Evolutionary conservation across 805 yeast species (phyloP), one percentile per base, ranked within the genome.

Genomic region (Candida sakaeoensis): DNA sequence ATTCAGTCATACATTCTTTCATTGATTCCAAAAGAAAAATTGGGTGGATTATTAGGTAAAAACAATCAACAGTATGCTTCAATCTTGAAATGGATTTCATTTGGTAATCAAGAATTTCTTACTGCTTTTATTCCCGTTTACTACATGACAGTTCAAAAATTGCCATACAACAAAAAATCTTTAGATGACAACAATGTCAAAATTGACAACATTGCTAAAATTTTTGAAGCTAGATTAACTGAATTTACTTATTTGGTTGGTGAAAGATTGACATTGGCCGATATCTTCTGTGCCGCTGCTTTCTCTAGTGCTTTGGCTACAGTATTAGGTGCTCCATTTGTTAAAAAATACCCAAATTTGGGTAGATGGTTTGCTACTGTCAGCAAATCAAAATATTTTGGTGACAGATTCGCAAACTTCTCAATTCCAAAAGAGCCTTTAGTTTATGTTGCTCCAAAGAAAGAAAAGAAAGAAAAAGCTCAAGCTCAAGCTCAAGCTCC

Each of bases 161-260:
- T 48, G 40, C 91, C 95, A 50, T 87, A 79, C 82, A 82, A 85
- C 83, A 84, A 85, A 78, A 82, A 80, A 68, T 42, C 55, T 45
- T 76, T 75, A 44, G 85, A 82, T 44, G 71, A 66, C 29, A 66
- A 68, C 34, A 40, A 39, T 17, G 74, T 53, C 14, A 48, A 55
- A 42, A 54, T 73, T 48, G 74, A 69, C 32, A 53, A 52, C 33
- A 57, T 68, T 40, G 60, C 70, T 48, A 53, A 59, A 25, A 47
- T 75, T 39, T 67, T 73, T 45, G 93, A 84, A 69, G 60, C 61
- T 31, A 75, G 80, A 70, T 72, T 80, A 53, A 60, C 69, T 46
- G 70, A 72, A 51, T 67, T 72, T 75, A 80, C 88, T 41, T 85
- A 69, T 67, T 73, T 84, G 51, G 89, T 75, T 43, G 84, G 86